Evolutionary conservation across 768 basidiomycete genomes (phyloP).

Genomic region (Lentinula detonsa): DNA sequence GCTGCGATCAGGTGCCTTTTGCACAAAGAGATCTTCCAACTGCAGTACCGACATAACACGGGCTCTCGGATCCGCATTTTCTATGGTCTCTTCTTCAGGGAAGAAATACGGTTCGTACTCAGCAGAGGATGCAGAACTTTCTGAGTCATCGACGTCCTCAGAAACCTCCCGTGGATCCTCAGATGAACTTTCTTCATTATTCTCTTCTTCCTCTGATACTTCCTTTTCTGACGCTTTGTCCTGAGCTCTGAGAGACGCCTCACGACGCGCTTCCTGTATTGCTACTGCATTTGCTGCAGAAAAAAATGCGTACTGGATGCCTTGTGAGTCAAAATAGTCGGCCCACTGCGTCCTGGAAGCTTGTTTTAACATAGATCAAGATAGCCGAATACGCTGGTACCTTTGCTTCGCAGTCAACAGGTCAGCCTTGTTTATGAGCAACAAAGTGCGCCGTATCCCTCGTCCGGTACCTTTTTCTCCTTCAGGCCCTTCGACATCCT

Average conservation of each 20-base stretch:
- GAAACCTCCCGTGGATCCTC: constrained; percentile 18
- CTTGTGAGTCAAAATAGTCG: constrained; percentile 77
- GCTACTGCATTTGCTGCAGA: constrained; percentile 87
- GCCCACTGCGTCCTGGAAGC: constrained; percentile 74
- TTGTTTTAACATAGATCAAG: background rate
- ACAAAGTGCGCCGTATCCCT: constrained; percentile 65
- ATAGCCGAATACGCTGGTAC: constrained; percentile 30
- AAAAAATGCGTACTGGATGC: constrained; percentile 84
- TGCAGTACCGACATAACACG: constrained; percentile 81
- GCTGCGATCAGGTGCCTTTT: constrained; percentile 62
- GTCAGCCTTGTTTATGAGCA: constrained; percentile 96
- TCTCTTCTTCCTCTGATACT: constrained; percentile 14
- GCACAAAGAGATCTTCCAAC: constrained; percentile 77
- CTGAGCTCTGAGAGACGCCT: constrained; percentile 29
- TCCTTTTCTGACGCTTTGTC: constrained; percentile 4
- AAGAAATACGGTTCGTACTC: constrained; percentile 37
- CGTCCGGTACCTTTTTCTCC: constrained; percentile 74
- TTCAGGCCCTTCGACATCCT: constrained; percentile 77
- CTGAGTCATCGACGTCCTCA: constrained; percentile 21
- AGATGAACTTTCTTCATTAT: constrained; percentile 13
- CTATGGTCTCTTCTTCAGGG: constrained; percentile 45
- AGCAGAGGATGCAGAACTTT: constrained; percentile 18
- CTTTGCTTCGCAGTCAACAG: constrained; percentile 82
- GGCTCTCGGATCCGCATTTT: constrained; percentile 57
- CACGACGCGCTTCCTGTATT: constrained; percentile 67